Evolutionary conservation across 208 protist genomes (phyloP).

Genomic region (Naegleria fowleri): DNA sequence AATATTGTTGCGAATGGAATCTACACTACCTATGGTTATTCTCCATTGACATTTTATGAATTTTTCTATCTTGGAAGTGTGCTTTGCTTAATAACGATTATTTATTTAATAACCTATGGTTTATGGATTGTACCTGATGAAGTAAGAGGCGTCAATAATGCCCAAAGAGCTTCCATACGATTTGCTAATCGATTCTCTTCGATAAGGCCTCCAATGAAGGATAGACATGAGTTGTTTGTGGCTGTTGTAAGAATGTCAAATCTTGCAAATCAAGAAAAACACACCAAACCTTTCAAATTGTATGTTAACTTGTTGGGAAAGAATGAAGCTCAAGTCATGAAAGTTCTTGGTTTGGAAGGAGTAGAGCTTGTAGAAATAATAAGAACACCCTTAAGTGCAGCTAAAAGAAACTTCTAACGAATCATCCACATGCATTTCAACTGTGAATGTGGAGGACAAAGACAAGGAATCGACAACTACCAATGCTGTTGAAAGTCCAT

Average conservation of each 20-base stretch:
- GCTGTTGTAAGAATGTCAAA: background rate
- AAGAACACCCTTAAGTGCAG: background rate
- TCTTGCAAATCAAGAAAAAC: background rate
- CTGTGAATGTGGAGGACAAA: background rate
- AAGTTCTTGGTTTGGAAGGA: background rate
- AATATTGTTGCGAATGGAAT: slow-evolving; percentile 34
- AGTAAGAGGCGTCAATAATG: background rate
- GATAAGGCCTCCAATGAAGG: background rate
- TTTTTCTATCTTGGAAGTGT: background rate
- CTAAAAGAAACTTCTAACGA: background rate
- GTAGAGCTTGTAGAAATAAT: background rate
- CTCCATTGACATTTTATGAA: background rate
- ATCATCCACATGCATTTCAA: no score
- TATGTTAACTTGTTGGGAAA: background rate
- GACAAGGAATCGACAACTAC: background rate
- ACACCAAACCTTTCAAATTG: background rate
- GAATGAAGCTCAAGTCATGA: background rate
- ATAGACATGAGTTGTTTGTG: background rate
- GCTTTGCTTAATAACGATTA: background rate
- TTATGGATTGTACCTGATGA: background rate
- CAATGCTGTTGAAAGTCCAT: no score
- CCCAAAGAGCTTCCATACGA: background rate
- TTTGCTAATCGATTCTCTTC: background rate
- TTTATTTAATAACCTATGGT: background rate
- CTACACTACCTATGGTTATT: background rate